These are phyloP conservation scores for Citrus medica DNA, from an alignment of 345 rosid genomes.

Conservation along the genomic window DNA sequence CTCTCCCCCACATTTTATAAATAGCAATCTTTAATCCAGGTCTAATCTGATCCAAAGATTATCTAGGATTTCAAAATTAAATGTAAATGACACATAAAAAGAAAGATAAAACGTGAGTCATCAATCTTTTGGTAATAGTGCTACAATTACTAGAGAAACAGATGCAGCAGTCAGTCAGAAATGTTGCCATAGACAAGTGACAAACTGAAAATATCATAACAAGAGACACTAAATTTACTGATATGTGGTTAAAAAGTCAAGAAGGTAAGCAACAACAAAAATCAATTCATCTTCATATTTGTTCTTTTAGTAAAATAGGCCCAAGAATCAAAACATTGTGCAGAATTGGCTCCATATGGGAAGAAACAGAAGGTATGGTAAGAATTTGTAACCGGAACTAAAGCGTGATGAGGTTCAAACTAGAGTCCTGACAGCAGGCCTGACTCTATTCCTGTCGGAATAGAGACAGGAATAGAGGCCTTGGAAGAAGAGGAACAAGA, in stretches of 20 bases:
- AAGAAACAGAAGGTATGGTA: too few relatives aligned
- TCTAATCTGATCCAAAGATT: neutral
- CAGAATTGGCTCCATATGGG: neutral
- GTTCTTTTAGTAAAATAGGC: neutral
- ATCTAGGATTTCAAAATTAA: neutral
- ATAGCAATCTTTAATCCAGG: neutral
- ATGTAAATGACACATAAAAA: neutral
- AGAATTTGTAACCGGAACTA: too few relatives aligned
- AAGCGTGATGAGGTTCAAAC: too few relatives aligned
- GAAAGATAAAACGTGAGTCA: neutral
- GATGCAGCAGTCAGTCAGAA: neutral
- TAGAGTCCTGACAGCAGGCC: too few relatives aligned
- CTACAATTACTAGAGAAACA: conserved; percentile 3
- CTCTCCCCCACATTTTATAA: neutral
- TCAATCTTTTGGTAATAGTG: neutral
- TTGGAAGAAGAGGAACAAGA: too few relatives aligned
- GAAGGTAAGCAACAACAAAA: neutral
- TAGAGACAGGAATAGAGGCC: too few relatives aligned
- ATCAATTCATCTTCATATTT: neutral
- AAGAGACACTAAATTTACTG: neutral
- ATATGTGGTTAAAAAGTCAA: neutral
- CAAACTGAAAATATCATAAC: neutral
- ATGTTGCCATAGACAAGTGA: neutral
- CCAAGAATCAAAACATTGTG: neutral
- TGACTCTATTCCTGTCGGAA: too few relatives aligned